Evolutionary conservation across 768 basidiomycete species (phyloP).

Genomic region (Naematelia aurantialba): DNA sequence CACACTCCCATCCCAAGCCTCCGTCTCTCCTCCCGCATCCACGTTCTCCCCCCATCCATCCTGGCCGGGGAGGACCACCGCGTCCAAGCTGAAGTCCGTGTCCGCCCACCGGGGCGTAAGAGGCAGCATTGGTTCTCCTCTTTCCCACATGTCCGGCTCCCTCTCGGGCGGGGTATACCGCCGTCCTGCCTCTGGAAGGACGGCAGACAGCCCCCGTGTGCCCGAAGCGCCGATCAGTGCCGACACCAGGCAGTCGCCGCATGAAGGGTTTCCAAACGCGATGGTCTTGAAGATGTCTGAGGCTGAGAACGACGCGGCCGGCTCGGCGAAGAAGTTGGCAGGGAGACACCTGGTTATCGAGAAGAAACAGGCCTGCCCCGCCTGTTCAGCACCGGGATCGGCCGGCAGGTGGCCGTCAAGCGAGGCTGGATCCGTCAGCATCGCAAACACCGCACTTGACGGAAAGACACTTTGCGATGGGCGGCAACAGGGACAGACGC

Average conservation of each 20-base stretch:
- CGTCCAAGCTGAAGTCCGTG: slow-evolving; percentile 36
- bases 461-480: neutral
- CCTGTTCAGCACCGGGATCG: slow-evolving; percentile 9
- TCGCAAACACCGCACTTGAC: neutral
- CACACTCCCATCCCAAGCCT: slow-evolving; percentile 20
- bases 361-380: neutral
- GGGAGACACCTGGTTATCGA: slow-evolving; percentile 26
- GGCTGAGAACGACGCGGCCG: slow-evolving; percentile 12
- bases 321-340: slow-evolving; percentile 18
- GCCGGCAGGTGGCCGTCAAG: slow-evolving; percentile 44
- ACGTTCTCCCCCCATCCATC: slow-evolving; percentile 24
- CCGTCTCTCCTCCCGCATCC: neutral
- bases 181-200: slow-evolving; percentile 30
- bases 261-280: slow-evolving; percentile 38
- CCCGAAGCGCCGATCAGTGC: slow-evolving; percentile 42
- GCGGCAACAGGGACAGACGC: neutral
- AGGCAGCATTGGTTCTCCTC: slow-evolving; percentile 41
- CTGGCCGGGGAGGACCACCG: slow-evolving; percentile 25
- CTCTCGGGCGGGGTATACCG: slow-evolving; percentile 7
- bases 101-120: slow-evolving; percentile 32
- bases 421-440: slow-evolving; percentile 28
- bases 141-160: slow-evolving; percentile 15
- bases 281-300: slow-evolving; percentile 41
- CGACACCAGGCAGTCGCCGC: slow-evolving; percentile 46
- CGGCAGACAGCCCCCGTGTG: slow-evolving; percentile 33